These are phyloP conservation scores for Candida buenavistaensis DNA, from an alignment of 1,139 yeast species.

Conservation along the genomic window DNA sequence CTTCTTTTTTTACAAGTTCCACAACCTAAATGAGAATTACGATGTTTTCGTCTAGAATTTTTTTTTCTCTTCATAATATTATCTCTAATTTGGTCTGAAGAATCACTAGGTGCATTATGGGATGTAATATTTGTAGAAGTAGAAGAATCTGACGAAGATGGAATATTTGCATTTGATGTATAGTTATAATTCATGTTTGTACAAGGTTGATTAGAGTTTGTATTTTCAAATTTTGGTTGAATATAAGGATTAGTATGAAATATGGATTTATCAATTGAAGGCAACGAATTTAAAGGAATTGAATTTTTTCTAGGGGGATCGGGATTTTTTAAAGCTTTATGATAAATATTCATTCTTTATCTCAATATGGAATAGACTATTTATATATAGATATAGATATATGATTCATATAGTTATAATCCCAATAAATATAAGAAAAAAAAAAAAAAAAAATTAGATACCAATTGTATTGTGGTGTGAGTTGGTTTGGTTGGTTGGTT, in stretches of 20 bases:
- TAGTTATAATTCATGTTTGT: conserved; percentile 5
- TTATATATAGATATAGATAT: too few species aligned
- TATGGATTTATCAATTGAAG: conserved; percentile 3
- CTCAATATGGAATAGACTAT: too few species aligned
- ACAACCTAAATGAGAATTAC: conserved; percentile 65
- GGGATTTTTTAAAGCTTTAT: conserved; percentile 15
- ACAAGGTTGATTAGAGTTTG: too few species aligned
- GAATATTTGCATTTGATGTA: conserved; percentile 1
- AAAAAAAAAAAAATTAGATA: too few species aligned
- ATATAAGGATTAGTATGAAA: not conserved
- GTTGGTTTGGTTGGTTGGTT: too few species aligned
- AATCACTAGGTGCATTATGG: too few species aligned
- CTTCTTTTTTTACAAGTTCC: conserved; percentile 67
- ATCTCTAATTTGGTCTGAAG: conserved; percentile 11
- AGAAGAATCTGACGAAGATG: too few species aligned
- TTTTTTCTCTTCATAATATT: conserved; percentile 29
- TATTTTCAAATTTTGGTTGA: too few species aligned
- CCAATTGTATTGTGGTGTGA: too few species aligned
- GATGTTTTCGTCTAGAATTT: conserved; percentile 58
- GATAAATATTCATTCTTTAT: conserved; percentile 15
- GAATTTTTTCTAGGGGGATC: conserved; percentile 14
- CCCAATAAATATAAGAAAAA: too few species aligned
- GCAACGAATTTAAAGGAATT: not conserved
- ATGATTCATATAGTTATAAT: too few species aligned
- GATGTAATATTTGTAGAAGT: too few species aligned